Percentiles rank a stretch among this genome's conserved stretches.
These are phyloP conservation scores for Coemansia reversa DNA, from an alignment of 192 early-diverging fungal genomes.

Conservation along the genomic window DNA sequence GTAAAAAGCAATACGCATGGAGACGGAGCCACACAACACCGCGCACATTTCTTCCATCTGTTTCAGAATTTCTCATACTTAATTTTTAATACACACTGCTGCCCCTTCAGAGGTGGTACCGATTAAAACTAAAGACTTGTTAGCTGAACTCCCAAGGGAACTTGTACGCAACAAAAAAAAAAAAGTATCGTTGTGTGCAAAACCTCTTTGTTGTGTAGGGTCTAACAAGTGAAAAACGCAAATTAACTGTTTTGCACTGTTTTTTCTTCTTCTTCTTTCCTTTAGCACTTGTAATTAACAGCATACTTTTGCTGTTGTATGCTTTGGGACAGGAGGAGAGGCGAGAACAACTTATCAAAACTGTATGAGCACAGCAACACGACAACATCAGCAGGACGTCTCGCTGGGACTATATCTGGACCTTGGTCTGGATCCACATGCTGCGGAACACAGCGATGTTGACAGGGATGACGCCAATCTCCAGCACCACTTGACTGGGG, in stretches of 20 bases:
- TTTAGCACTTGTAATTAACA: background rate
- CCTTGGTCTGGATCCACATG: background rate
- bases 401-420: background rate
- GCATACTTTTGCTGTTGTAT: background rate
- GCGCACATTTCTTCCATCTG: too few species aligned
- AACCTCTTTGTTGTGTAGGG: background rate
- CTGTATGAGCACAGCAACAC: slow-evolving; percentile 10
- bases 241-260: background rate
- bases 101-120: too few species aligned
- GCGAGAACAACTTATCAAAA: too few species aligned
- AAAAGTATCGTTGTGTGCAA: background rate
- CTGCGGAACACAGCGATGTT: too few species aligned
- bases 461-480: too few species aligned
- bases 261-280: background rate
- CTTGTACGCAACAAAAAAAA: background rate
- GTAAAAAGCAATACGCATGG: too few species aligned
- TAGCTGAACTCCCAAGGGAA: slow-evolving; percentile 2
- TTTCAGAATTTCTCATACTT: too few species aligned
- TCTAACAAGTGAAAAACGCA: slow-evolving; percentile 2
- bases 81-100: too few species aligned
- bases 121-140: slow-evolving; percentile 11
- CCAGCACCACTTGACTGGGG: background rate
- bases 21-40: too few species aligned
- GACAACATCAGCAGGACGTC: background rate
- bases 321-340: too few species aligned